Conservation (phyloP, 1,284 basidiomycete genomes). For the Caloboletus firmus region DNA sequence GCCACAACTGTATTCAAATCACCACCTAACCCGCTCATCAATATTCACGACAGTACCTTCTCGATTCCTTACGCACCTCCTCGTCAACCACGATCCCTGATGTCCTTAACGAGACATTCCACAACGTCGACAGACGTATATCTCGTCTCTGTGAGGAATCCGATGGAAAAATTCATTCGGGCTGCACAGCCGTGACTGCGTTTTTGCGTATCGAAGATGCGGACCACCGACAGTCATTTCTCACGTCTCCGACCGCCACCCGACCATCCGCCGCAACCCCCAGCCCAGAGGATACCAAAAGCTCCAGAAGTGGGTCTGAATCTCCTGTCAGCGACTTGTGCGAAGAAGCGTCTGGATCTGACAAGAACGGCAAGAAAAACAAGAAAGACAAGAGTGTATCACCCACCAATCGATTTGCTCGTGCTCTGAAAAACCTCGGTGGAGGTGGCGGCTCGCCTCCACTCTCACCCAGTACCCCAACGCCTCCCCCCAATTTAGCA, state of each 20-base stretch:
- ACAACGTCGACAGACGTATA: constrained; percentile 82
- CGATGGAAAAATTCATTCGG: constrained; percentile 90
- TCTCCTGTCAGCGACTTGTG: constrained; percentile 33
- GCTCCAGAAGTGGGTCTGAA: constrained; percentile 26
- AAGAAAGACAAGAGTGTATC: constrained; percentile 45
- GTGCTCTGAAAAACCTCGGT: constrained; percentile 57
- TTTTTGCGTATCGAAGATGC: constrained; percentile 93
- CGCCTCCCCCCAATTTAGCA: constrained; percentile 15
- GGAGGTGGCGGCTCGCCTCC: constrained; percentile 45
- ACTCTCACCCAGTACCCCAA: constrained; percentile 26
- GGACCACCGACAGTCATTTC: constrained; percentile 66
- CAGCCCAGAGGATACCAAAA: constrained; percentile 31
- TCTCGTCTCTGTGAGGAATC: constrained; percentile 81
- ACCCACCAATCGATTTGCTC: constrained; percentile 52
- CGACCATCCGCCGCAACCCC: constrained; percentile 25
- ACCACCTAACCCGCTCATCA: constrained; percentile 6
- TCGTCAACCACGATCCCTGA: constrained; percentile 76
- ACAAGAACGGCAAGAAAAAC: constrained; percentile 32
- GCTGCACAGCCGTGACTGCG: constrained; percentile 97
- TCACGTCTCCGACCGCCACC: constrained; percentile 32
- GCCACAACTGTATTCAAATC: neutral
- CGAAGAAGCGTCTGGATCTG: constrained; percentile 38
- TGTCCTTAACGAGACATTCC: constrained; percentile 90
- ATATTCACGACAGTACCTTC: constrained; percentile 47
- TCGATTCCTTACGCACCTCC: constrained; percentile 50